These are phyloP conservation scores for Pestalotiopsis sp. DNA, from an alignment of 2,329 filamentous ascomycete genomes.

Conservation along the genomic window DNA sequence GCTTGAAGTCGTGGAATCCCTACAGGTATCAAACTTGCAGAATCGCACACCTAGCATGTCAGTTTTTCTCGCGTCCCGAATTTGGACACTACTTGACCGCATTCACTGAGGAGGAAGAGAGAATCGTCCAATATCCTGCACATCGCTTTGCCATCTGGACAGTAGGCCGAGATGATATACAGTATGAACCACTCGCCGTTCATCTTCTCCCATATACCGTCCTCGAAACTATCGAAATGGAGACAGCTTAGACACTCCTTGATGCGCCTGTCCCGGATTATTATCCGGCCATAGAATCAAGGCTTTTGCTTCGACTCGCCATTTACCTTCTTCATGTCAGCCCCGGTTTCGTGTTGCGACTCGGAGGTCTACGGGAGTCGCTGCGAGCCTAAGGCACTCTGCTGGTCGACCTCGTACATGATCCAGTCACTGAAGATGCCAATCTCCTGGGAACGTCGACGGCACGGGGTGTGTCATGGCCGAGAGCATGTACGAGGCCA, in stretches of 20 bases:
- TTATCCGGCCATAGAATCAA: conserved; percentile 45
- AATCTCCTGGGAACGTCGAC: conserved; percentile 46
- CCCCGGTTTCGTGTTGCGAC: conserved; percentile 2
- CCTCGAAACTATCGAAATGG: conserved; percentile 20
- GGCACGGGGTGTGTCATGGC: conserved; percentile 53
- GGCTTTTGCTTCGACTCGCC: conserved; percentile 39
- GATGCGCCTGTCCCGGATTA: neutral
- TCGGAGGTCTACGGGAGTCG: conserved; percentile 13
- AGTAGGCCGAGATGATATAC: conserved; percentile 18
- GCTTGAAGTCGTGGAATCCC: no score
- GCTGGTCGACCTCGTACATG: conserved; percentile 21
- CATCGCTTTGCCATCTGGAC: conserved; percentile 19
- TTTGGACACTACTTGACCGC: neutral
- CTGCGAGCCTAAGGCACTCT: conserved; percentile 23
- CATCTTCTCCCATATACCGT: conserved; percentile 23
- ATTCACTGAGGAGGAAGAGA: conserved; percentile 15
- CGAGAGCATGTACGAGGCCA: conserved; percentile 46
- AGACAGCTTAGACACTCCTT: conserved; percentile 18
- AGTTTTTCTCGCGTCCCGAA: no score
- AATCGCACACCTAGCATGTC: no score
- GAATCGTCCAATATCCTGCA: conserved; percentile 18
- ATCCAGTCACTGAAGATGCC: conserved; percentile 46
- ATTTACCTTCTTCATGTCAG: conserved; percentile 36
- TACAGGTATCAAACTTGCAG: no score
- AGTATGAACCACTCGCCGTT: conserved; percentile 12